A percentile compares a stretch with the other conserved stretches of the same genome.
Evolutionary conservation across 139 green algal species (phyloP).

Genomic region (Pseudopediastrum boryanum): DNA sequence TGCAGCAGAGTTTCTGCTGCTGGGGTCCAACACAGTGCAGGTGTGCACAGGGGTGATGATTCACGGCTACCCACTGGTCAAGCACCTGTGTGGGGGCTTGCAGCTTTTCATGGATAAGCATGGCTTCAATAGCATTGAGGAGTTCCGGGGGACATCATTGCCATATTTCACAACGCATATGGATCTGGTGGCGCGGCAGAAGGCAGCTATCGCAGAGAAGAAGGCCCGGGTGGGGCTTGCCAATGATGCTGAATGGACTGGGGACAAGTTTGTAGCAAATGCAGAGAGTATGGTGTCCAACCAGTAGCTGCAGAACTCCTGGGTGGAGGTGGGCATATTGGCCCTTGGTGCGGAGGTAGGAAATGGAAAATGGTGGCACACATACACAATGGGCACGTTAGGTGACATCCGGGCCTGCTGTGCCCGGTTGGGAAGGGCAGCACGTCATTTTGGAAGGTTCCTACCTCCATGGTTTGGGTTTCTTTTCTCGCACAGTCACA

Average conservation of each 20-base stretch:
- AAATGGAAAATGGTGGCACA: too few species aligned
- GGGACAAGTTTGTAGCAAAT: slow-evolving; percentile 85
- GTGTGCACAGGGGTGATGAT: slow-evolving; percentile 99
- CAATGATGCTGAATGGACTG: slow-evolving; percentile 92
- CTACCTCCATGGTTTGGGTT: too few species aligned
- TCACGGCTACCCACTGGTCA: slow-evolving; percentile 92
- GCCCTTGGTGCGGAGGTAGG: too few species aligned
- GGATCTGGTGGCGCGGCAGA: slow-evolving; percentile 90
- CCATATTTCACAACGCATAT: slow-evolving; percentile 96
- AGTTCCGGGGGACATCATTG: slow-evolving; percentile 87
- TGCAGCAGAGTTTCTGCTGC: slow-evolving; percentile 96
- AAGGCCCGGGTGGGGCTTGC: slow-evolving; percentile 74
- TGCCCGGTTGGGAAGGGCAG: too few species aligned
- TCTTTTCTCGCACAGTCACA: too few species aligned
- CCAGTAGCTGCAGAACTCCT: too few species aligned
- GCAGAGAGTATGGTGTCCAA: slow-evolving; percentile 78
- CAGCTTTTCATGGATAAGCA: slow-evolving; percentile 87
- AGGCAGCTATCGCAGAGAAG: slow-evolving; percentile 77
- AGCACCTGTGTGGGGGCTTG: slow-evolving; percentile 89
- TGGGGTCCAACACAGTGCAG: slow-evolving; percentile 94
- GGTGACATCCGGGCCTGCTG: too few species aligned
- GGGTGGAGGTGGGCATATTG: too few species aligned
- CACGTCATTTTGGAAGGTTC: too few species aligned
- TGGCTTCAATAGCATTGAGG: slow-evolving; percentile 79
- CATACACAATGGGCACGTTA: too few species aligned